phyloP scores from a whole-genome alignment of 2,329 filamentous ascomycete genomes.

The Exophiala xenobiotica region DNA sequence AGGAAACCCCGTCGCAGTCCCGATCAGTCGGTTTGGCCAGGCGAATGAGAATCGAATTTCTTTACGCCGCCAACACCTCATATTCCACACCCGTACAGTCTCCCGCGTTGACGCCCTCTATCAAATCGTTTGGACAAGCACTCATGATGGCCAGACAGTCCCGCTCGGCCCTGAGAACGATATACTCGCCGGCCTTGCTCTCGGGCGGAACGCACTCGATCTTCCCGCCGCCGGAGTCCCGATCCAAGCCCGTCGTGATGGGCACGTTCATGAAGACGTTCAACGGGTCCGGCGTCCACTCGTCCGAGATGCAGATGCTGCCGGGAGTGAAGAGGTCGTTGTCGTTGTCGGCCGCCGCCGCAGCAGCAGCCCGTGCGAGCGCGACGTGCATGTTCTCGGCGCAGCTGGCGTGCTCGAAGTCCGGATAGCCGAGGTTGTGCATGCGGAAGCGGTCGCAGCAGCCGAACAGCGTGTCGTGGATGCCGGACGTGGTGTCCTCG shows the following conservation, averaged over 20 bases:
- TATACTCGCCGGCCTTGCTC: slow-evolving; percentile 38
- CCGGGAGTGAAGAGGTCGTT: slow-evolving; percentile 28
- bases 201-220: slow-evolving; percentile 34
- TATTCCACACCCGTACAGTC: slow-evolving; percentile 35
- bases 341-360: too few species aligned
- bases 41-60: too few species aligned
- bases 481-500: slow-evolving; percentile 40
- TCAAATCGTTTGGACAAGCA: slow-evolving; percentile 44
- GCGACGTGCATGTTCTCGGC: slow-evolving; percentile 41
- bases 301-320: slow-evolving; percentile 31
- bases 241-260: slow-evolving; percentile 22
- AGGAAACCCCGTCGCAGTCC: too few species aligned
- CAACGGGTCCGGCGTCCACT: slow-evolving; percentile 40
- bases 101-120: slow-evolving; percentile 38
- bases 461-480: slow-evolving; percentile 44
- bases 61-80: slow-evolving; percentile 13
- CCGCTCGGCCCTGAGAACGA: slow-evolving; percentile 37
- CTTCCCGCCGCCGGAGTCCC: slow-evolving; percentile 32
- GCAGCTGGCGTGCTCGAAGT: slow-evolving; percentile 41
- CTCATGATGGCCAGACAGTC: slow-evolving; percentile 44
- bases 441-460: slow-evolving; percentile 44
- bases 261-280: slow-evolving; percentile 48
- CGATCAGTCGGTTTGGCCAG: too few species aligned
- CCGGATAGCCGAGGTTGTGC: slow-evolving; percentile 35
- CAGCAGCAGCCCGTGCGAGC: slow-evolving; percentile 33